phyloP scores from a whole-genome alignment of 352 stramenopile genomes.

The Globisporangium recalcitrans region DNA sequence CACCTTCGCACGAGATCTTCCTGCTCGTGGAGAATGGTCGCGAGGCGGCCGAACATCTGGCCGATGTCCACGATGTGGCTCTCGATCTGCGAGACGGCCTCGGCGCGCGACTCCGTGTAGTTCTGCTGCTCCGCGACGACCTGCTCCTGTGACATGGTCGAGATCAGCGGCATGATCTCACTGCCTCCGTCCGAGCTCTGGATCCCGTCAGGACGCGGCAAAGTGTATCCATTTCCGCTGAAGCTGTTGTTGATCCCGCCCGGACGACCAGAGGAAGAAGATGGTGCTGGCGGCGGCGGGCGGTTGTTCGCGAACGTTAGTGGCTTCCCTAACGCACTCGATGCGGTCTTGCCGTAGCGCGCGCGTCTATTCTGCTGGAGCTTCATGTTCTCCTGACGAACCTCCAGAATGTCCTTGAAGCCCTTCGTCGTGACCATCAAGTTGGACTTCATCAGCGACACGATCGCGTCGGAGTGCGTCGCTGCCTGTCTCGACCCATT shows the following conservation, averaged over 20 bases:
- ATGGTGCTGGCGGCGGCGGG: conserved; percentile 19
- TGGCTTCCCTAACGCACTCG: conserved; percentile 66
- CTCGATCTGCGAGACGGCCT: conserved; percentile 81
- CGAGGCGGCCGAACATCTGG: conserved; percentile 75
- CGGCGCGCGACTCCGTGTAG: conserved; percentile 65
- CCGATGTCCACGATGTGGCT: conserved; percentile 85
- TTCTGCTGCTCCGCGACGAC: conserved; percentile 74
- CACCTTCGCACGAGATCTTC: conserved; percentile 78
- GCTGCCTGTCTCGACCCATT: conserved; percentile 61
- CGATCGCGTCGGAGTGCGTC: conserved; percentile 78
- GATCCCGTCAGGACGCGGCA: conserved; percentile 55
- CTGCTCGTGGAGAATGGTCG: conserved; percentile 77
- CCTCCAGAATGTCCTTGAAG: conserved; percentile 84
- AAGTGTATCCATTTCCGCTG: conserved; percentile 25
- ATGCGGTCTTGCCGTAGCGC: conserved; percentile 71
- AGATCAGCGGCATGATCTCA: conserved; percentile 69
- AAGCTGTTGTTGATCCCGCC: conserved; percentile 27
- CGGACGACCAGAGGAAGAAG: conserved; percentile 12
- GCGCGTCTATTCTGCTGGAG: conserved; percentile 75
- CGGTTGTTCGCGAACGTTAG: conserved; percentile 45
- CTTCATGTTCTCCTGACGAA: conserved; percentile 86
- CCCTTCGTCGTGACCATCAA: conserved; percentile 71
- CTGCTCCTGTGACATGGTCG: conserved; percentile 67
- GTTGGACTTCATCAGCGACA: conserved; percentile 83
- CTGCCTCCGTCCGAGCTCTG: conserved; percentile 28